A percentile compares a stretch with the other conserved stretches of the same genome.
phyloP scores from a whole-genome alignment of 345 rosid genomes.

The Salix koriyanagi region DNA sequence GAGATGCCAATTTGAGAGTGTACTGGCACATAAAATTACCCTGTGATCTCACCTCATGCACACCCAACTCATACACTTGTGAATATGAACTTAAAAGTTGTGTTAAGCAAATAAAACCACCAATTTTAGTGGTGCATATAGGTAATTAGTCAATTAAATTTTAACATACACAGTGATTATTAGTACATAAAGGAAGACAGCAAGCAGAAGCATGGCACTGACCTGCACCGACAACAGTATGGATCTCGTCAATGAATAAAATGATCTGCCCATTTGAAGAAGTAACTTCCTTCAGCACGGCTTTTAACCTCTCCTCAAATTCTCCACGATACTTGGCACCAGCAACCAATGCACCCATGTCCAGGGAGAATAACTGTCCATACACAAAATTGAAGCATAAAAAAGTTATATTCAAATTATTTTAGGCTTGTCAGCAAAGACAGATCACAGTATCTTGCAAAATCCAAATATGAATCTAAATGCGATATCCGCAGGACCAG shows the following conservation, averaged over 20 bases:
- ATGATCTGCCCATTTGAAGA: constrained; percentile 85
- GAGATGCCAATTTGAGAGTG: background rate
- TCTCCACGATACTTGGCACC: constrained; percentile 87
- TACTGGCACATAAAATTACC: background rate
- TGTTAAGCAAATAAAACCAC: background rate
- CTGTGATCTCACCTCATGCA: background rate
- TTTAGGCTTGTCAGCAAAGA: background rate
- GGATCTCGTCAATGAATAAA: constrained; percentile 89
- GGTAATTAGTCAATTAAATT: background rate
- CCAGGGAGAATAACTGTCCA: constrained; percentile 72
- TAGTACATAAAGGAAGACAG: background rate
- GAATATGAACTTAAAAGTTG: background rate
- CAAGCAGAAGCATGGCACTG: background rate
- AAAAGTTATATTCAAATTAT: background rate
- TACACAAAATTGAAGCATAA: background rate
- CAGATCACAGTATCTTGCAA: background rate
- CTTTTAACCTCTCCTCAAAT: constrained; percentile 84
- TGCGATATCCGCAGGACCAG: background rate
- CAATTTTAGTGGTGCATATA: background rate
- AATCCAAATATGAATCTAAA: background rate
- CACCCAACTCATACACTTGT: background rate
- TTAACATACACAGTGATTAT: background rate
- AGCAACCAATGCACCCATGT: constrained; percentile 86
- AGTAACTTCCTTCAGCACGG: constrained; percentile 86
- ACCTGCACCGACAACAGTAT: constrained; percentile 93